A percentile compares a stretch with the other conserved stretches of the same genome.
Conservation (phyloP, 1,284 basidiomycete genomes). For the Stygiomarasmius scandens region DNA sequence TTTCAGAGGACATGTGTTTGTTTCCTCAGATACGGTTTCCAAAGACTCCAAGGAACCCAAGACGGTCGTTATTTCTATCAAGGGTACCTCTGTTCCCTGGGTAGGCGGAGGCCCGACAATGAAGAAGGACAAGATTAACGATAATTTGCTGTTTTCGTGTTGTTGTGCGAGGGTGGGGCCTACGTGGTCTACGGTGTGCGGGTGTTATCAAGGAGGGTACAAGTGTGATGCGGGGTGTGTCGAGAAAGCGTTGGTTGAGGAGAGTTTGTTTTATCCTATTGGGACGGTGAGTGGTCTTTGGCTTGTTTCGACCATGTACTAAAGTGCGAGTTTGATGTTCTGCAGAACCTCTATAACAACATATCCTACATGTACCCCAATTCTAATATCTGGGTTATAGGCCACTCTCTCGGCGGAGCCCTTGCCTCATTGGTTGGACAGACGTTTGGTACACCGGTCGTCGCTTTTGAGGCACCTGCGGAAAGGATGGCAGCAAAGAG, state of each 20-base stretch:
- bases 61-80: constrained; percentile 88
- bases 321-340: background rate
- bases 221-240: constrained; percentile 78
- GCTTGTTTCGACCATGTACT: background rate
- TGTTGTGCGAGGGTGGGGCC: constrained; percentile 88
- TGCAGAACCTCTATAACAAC: constrained; percentile 77
- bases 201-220: constrained; percentile 71
- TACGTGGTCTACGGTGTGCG: constrained; percentile 86
- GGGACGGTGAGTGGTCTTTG: constrained; percentile 51
- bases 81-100: constrained; percentile 87
- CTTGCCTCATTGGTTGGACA: constrained; percentile 79
- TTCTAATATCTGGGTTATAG: constrained; percentile 80
- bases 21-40: constrained; percentile 73
- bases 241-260: constrained; percentile 71
- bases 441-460: constrained; percentile 84
- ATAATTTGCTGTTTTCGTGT: constrained; percentile 89
- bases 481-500: constrained; percentile 75
- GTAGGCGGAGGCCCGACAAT: constrained; percentile 73
- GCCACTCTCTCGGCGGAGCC: constrained; percentile 80
- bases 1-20: constrained; percentile 88
- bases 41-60: constrained; percentile 82
- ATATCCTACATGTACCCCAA: constrained; percentile 81
- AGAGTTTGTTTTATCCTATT: constrained; percentile 79
- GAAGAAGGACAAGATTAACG: constrained; percentile 81
- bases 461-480: constrained; percentile 83